Conservation (phyloP, 192 early-diverging fungal species). For the Coemansia sp. region DNA sequence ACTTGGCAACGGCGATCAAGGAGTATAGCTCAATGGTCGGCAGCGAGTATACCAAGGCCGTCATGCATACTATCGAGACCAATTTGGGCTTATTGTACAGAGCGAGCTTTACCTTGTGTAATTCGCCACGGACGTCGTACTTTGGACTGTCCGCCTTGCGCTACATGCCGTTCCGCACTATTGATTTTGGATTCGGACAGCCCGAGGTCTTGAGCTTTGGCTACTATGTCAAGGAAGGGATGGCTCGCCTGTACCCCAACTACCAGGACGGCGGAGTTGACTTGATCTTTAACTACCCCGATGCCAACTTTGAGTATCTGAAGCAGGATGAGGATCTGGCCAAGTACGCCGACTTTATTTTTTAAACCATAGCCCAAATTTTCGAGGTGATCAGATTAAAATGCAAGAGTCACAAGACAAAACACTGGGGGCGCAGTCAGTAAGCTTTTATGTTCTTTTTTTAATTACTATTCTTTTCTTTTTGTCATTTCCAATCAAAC, state of each 20-base stretch:
- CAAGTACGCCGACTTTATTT: constrained; percentile 29
- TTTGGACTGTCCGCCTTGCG: constrained; percentile 36
- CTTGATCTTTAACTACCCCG: constrained; percentile 37
- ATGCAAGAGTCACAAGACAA: not conserved
- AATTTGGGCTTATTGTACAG: constrained; percentile 41
- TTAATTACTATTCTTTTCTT: not conserved
- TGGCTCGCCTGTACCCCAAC: constrained; percentile 36
- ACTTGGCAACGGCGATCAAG: constrained; percentile 31
- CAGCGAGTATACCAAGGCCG: constrained; percentile 35
- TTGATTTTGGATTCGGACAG: constrained; percentile 49
- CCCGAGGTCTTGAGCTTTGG: constrained; percentile 32
- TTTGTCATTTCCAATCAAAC: not conserved
- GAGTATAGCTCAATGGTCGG: constrained; percentile 20
- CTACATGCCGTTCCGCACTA: constrained; percentile 31
- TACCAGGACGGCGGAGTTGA: constrained; percentile 46
- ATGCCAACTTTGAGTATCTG: constrained; percentile 29
- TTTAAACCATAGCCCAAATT: too few relatives aligned
- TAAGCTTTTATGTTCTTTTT: not conserved
- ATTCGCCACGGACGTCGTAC: constrained; percentile 33
- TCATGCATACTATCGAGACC: constrained; percentile 33
- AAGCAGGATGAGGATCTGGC: constrained; percentile 17
- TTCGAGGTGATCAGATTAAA: not conserved
- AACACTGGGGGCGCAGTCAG: not conserved
- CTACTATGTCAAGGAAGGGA: constrained; percentile 39
- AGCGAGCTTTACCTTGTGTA: constrained; percentile 29